These are phyloP conservation scores for Breviolum minutum DNA, from an alignment of 73 alveolate species.

Conservation along the genomic window DNA sequence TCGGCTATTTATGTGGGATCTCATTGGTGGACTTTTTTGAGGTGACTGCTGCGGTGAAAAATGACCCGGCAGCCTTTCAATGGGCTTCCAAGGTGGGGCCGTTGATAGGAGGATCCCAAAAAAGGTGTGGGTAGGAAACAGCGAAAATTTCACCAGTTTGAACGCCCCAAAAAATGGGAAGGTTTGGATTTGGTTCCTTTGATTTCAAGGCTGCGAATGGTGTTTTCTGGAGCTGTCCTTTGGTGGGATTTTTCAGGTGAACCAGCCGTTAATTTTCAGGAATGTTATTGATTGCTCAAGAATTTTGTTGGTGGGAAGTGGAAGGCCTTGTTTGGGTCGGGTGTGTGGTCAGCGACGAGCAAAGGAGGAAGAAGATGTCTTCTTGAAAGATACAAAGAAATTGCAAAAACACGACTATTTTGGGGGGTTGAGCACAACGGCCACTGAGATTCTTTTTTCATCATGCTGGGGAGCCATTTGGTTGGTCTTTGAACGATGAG, in stretches of 20 bases:
- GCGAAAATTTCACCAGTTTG: too few relatives aligned
- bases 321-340: too few relatives aligned
- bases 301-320: too few relatives aligned
- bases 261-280: too few relatives aligned
- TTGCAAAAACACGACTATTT: not conserved
- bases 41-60: conserved; percentile 55
- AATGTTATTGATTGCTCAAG: too few relatives aligned
- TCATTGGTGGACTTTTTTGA: not conserved
- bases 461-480: not conserved
- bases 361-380: not conserved
- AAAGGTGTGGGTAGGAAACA: too few relatives aligned
- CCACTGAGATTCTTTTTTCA: not conserved
- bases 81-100: conserved; percentile 43
- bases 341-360: not conserved
- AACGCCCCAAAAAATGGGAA: too few relatives aligned
- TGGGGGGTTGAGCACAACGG: not conserved
- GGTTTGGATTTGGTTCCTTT: too few relatives aligned
- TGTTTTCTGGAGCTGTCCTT: too few relatives aligned
- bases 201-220: too few relatives aligned
- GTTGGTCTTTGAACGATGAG: not conserved
- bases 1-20: not conserved
- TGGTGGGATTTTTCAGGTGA: too few relatives aligned
- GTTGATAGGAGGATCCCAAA: too few relatives aligned
- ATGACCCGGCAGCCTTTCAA: conserved; percentile 43
- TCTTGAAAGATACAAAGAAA: not conserved